A percentile compares a stretch with the other conserved stretches of the same genome.
phyloP scores from a whole-genome alignment of 805 yeast species.

The Saccharomycopsis sp. region DNA sequence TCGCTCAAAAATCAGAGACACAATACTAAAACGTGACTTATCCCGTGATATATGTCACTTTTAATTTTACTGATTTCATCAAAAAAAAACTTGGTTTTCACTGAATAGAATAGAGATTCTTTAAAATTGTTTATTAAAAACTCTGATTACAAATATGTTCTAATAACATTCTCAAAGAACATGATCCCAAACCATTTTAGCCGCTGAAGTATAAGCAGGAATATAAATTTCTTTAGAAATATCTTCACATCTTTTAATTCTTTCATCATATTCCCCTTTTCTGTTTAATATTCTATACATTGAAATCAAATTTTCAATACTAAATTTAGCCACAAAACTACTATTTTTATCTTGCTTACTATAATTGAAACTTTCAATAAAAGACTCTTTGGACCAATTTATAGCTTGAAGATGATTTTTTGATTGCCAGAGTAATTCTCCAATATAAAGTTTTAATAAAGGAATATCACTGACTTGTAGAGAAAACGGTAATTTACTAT shows the following conservation, averaged over 20 bases:
- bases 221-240: constrained; percentile 13
- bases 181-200: constrained; percentile 6
- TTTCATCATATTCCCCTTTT: constrained; percentile 14
- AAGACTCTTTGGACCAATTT: constrained; percentile 32
- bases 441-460: constrained; percentile 30
- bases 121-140: too few relatives aligned
- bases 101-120: too few relatives aligned
- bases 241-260: constrained; percentile 15
- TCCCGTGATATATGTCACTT: too few relatives aligned
- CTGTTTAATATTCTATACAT: constrained; percentile 23
- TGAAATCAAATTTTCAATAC: constrained; percentile 26
- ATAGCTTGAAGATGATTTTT: constrained; percentile 26
- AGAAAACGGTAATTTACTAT: constrained; percentile 16
- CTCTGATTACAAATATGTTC: too few relatives aligned
- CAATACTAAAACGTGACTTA: too few relatives aligned
- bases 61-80: too few relatives aligned
- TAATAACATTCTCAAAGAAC: too few relatives aligned
- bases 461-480: constrained; percentile 23
- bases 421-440: constrained; percentile 33
- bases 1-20: too few relatives aligned
- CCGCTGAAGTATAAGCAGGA: constrained; percentile 7
- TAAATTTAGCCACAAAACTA: constrained; percentile 30
- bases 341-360: constrained; percentile 26
- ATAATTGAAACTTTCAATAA: constrained; percentile 24
- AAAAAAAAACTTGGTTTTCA: too few relatives aligned